These are phyloP conservation scores for Phytophthora capsici DNA, from an alignment of 352 stramenopile genomes.

Conservation along the genomic window DNA sequence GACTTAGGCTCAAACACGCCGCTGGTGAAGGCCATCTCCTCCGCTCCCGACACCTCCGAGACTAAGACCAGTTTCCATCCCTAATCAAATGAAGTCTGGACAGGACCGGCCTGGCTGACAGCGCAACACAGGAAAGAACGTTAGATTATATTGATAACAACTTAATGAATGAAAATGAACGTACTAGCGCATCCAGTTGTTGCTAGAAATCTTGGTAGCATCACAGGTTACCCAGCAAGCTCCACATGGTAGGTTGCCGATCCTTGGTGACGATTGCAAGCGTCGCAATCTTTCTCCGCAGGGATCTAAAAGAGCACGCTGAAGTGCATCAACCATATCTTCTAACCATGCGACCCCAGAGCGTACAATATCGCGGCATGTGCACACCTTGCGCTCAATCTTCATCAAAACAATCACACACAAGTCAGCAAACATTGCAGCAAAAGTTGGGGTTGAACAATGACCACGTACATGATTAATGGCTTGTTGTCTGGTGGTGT, in stretches of 20 bases:
- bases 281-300: slow-evolving; percentile 63
- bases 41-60: no score
- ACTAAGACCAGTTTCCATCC: no score
- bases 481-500: no score
- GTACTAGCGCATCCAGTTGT: slow-evolving; percentile 70
- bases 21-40: no score
- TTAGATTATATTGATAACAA: slow-evolving; percentile 1
- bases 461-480: slow-evolving; percentile 59
- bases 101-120: slow-evolving; percentile 36
- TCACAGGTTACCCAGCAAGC: slow-evolving; percentile 70
- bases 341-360: slow-evolving; percentile 75
- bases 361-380: slow-evolving; percentile 69
- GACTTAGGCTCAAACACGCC: no score
- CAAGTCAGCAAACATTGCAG: background rate
- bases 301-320: slow-evolving; percentile 41
- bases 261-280: slow-evolving; percentile 78
- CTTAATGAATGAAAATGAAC: slow-evolving; percentile 1
- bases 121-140: background rate
- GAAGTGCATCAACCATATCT: slow-evolving; percentile 66
- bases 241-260: slow-evolving; percentile 61
- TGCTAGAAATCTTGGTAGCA: slow-evolving; percentile 66
- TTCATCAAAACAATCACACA: background rate
- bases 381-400: slow-evolving; percentile 80
- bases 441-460: background rate
- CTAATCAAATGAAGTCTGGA: slow-evolving; percentile 62